Conservation (phyloP, 2,329 filamentous ascomycete species). For the Dryadomyces quercus-mongolicae region DNA sequence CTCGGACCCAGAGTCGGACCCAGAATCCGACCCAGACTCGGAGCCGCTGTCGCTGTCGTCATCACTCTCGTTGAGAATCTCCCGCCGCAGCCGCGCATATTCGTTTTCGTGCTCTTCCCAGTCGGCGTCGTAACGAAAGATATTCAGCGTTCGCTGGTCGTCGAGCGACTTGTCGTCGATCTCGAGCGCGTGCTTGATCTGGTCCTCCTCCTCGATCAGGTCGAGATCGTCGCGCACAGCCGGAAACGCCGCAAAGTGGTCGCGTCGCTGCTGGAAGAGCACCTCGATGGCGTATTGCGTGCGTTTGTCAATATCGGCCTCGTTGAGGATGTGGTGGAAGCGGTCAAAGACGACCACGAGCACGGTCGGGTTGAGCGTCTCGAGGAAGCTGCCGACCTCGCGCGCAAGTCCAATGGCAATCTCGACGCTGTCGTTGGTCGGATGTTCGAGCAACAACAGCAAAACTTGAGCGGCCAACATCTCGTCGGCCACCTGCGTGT, state of each 20-base stretch:
- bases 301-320: slow-evolving; percentile 92
- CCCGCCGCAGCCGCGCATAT: slow-evolving; percentile 81
- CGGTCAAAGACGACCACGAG: slow-evolving; percentile 88
- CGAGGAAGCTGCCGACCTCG: slow-evolving; percentile 86
- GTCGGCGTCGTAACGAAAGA: slow-evolving; percentile 87
- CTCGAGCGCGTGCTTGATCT: slow-evolving; percentile 80
- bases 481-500: slow-evolving; percentile 91
- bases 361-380: slow-evolving; percentile 88
- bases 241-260: slow-evolving; percentile 91
- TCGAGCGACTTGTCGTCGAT: slow-evolving; percentile 69
- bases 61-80: slow-evolving; percentile 88
- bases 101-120: slow-evolving; percentile 86
- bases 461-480: slow-evolving; percentile 88
- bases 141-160: slow-evolving; percentile 76
- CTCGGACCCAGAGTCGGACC: neutral
- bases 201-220: slow-evolving; percentile 92
- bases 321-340: slow-evolving; percentile 88
- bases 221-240: slow-evolving; percentile 87
- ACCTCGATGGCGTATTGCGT: slow-evolving; percentile 99
- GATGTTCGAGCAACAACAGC: slow-evolving; percentile 83
- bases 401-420: slow-evolving; percentile 89
- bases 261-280: slow-evolving; percentile 89
- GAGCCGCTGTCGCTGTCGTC: slow-evolving; percentile 54
- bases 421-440: slow-evolving; percentile 94
- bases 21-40: neutral